Percentiles rank a stretch among this genome's conserved stretches.
phyloP scores from a whole-genome alignment of 2,329 filamentous ascomycete genomes.

The Colletotrichum sp. region DNA sequence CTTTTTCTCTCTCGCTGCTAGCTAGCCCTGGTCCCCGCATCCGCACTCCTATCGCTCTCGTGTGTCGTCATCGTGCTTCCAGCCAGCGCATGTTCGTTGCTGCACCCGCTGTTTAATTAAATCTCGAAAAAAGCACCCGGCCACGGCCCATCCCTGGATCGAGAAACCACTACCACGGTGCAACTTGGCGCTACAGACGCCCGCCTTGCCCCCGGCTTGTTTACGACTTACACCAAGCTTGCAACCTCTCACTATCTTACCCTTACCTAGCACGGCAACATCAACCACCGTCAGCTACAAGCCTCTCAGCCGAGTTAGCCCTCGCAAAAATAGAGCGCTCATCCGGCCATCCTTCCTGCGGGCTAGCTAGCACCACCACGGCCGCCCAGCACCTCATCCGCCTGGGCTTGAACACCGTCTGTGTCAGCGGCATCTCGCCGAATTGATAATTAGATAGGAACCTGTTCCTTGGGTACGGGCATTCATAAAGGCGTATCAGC shows the following conservation, averaged over 20 bases:
- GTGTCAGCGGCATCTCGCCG: neutral
- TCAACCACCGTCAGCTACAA: neutral
- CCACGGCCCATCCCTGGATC: neutral
- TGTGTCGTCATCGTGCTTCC: constrained; percentile 22
- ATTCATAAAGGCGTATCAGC: neutral
- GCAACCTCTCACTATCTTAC: neutral
- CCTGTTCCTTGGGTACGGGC: neutral
- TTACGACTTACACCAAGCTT: constrained; percentile 3
- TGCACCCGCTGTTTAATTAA: constrained; percentile 6
- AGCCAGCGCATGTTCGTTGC: neutral
- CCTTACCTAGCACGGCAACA: neutral
- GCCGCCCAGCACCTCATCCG: neutral
- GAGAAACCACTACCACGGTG: neutral
- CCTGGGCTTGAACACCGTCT: neutral
- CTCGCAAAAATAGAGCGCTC: neutral
- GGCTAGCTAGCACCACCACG: neutral
- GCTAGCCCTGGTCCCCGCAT: constrained; percentile 8
- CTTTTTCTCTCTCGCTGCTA: neutral
- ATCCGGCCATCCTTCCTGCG: constrained; percentile 6
- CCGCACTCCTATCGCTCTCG: neutral
- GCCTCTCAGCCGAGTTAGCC: constrained; percentile 9
- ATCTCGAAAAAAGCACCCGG: neutral
- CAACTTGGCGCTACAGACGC: neutral
- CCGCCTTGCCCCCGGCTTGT: neutral
- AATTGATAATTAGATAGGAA: neutral